Percentiles rank a stretch among this genome's conserved stretches.
Evolutionary conservation across 139 green algal genomes (phyloP).

Genomic region (Tetradesmus obliquus): DNA sequence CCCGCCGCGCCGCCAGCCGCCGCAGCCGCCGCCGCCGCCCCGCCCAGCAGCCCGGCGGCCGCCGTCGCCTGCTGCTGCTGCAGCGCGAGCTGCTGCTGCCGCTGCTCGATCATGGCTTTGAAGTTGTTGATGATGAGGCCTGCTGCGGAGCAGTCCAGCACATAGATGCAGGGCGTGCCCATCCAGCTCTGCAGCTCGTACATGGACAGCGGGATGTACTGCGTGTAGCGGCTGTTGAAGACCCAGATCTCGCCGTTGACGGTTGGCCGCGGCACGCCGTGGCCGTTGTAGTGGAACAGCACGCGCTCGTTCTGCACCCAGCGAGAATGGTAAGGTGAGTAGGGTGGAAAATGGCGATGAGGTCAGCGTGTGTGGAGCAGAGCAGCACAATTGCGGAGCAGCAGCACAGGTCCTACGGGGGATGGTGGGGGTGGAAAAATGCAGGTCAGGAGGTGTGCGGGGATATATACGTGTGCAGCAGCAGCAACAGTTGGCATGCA

Average conservation of each 20-base stretch:
- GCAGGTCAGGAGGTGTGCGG: neutral
- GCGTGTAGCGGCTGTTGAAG: slow-evolving; percentile 87
- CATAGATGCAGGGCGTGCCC: slow-evolving; percentile 94
- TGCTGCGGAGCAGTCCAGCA: slow-evolving; percentile 97
- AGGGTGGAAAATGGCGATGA: neutral
- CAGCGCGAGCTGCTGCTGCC: slow-evolving; percentile 43
- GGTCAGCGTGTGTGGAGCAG: neutral
- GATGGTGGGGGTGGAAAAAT: neutral
- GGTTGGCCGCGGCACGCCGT: slow-evolving; percentile 97
- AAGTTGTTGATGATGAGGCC: slow-evolving; percentile 94
- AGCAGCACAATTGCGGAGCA: neutral
- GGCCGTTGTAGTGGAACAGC: slow-evolving; percentile 99
- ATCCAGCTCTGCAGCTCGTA: slow-evolving; percentile 97
- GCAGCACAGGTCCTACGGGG: neutral
- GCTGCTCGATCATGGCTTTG: slow-evolving; percentile 44
- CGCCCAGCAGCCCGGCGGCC: neutral
- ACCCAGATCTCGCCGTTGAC: slow-evolving; percentile 98
- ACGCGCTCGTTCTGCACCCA: slow-evolving; percentile 90
- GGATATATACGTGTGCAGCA: too few species aligned
- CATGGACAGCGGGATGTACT: slow-evolving; percentile 99
- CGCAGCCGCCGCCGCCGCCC: slow-evolving; percentile 28
- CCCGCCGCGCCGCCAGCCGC: neutral
- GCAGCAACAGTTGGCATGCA: neutral
- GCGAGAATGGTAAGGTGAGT: too few species aligned
- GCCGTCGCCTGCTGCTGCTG: slow-evolving; percentile 41